Percentiles rank a stretch among this genome's conserved stretches.
Evolutionary conservation across 257 asterid genomes (phyloP).

Genomic region (Haberlea rhodopensis): DNA sequence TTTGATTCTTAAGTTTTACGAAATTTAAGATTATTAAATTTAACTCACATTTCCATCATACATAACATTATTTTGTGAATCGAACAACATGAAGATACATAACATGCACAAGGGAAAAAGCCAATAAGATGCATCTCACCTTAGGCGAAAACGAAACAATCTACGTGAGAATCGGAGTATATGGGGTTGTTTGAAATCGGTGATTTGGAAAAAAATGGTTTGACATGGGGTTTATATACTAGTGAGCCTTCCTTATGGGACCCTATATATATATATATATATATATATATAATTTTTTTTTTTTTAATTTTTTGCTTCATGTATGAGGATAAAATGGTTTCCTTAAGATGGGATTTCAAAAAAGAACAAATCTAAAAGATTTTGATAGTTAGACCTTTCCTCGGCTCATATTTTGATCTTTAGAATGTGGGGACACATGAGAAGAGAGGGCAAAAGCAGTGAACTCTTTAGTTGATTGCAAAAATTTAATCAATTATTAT

Average conservation of each 20-base stretch:
- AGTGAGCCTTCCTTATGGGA: slow-evolving; percentile 35
- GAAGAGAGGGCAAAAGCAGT: slow-evolving; percentile 21
- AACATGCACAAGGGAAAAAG: no score
- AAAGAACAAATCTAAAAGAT: slow-evolving; percentile 31
- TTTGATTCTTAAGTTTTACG: no score
- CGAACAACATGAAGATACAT: no score
- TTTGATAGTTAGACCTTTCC: slow-evolving; percentile 21
- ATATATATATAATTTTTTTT: slow-evolving; percentile 10
- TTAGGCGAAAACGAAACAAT: background rate
- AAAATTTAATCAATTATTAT: slow-evolving; percentile 24
- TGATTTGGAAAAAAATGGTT: slow-evolving; percentile 43
- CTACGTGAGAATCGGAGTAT: background rate
- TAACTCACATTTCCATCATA: no score
- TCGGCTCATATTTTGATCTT: slow-evolving; percentile 2
- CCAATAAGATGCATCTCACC: slow-evolving; percentile 10
- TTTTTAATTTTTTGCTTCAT: no score
- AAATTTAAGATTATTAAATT: no score
- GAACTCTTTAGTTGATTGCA: slow-evolving; percentile 20
- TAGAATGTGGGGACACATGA: slow-evolving; percentile 28
- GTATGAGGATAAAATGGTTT: slow-evolving; percentile 17
- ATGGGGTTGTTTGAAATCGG: slow-evolving; percentile 27
- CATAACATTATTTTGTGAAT: no score
- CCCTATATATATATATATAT: no score
- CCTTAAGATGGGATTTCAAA: slow-evolving; percentile 41
- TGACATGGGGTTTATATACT: slow-evolving; percentile 50